phyloP scores from a whole-genome alignment of 2,329 filamentous ascomycete species.

The Huntiella decipiens region DNA sequence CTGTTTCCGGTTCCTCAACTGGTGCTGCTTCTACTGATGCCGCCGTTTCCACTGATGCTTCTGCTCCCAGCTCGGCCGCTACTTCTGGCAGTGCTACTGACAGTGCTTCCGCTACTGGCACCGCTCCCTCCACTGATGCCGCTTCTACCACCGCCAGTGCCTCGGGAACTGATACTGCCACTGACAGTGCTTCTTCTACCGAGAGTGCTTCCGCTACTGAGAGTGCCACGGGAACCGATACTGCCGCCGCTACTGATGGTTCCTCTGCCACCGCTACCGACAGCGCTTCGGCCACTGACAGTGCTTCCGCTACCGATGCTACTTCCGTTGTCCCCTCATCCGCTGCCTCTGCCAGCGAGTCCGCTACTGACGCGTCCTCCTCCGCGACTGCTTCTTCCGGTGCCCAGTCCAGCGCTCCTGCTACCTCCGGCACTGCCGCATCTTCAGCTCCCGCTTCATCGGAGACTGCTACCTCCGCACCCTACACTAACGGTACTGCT shows the following conservation, averaged over 20 bases:
- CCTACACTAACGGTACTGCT: background rate
- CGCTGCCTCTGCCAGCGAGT: background rate
- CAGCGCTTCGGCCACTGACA: background rate
- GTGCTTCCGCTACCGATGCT: background rate
- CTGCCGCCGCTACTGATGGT: background rate
- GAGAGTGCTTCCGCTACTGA: background rate
- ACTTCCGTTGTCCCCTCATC: background rate
- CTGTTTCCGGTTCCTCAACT: background rate
- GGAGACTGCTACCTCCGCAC: background rate
- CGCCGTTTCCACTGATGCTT: background rate
- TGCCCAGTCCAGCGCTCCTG: no score
- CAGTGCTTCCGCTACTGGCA: background rate
- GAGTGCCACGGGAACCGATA: background rate
- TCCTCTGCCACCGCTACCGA: background rate
- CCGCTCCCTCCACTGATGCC: background rate
- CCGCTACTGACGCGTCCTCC: background rate
- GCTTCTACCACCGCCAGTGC: background rate
- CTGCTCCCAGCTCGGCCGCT: background rate
- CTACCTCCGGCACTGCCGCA: background rate
- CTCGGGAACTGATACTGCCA: background rate
- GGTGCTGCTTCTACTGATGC: background rate
- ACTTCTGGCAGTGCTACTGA: background rate
- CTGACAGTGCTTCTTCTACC: background rate
- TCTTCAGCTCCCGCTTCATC: background rate
- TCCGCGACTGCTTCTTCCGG: no score